Evolutionary conservation across 805 yeast species (phyloP), one percentile per base, ranked within the genome.

Genomic region (Komagataella kurtzmanii): DNA sequence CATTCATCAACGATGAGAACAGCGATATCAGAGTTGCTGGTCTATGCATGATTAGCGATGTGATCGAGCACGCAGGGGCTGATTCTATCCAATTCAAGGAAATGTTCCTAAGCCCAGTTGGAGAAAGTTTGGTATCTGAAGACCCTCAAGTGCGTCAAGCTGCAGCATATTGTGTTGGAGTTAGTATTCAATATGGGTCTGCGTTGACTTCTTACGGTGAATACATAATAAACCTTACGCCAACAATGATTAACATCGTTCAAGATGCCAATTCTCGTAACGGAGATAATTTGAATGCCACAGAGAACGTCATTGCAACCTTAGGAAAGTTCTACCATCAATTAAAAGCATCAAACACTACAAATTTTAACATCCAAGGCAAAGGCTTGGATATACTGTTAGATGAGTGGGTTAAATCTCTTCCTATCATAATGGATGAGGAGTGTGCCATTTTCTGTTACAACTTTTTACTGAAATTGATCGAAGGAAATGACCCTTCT

Each of bases 361-460:
- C 40, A 8, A 30, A 30, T 8, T 30, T 30, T n/a, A 30, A 30
- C 40, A 30, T 30, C 6, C 40, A 30, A 30, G 40, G 40, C n/a
- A 30, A 30, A 30, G 78, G 81, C 61, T 67, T 80, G 53, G 79
- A 84, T 55, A 72, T 76, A 23, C 77, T 86, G 23, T 70, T 87
- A 49, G 76, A 73, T 30, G 83, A 77, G 54, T 93, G 98, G 98
- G 70, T 93, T 51, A 75, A 76, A 55, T 75, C 88, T 8, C 76
- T 93, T 57, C 99, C 98, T 19, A 77, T 91, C 46, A 67, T 81
- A 19, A 85, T 80, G 58, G 97, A 93, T 64, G 85, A 81, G 46
- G 93, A 86, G 57, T 95, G 95, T 3, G 97, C 97, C 3, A 81
- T 88, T 14, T 88, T 76, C 65, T 81, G 88, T 17, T 93, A 88